Conservation (phyloP, 208 protist genomes). For the Leishmania aethiopica region DNA sequence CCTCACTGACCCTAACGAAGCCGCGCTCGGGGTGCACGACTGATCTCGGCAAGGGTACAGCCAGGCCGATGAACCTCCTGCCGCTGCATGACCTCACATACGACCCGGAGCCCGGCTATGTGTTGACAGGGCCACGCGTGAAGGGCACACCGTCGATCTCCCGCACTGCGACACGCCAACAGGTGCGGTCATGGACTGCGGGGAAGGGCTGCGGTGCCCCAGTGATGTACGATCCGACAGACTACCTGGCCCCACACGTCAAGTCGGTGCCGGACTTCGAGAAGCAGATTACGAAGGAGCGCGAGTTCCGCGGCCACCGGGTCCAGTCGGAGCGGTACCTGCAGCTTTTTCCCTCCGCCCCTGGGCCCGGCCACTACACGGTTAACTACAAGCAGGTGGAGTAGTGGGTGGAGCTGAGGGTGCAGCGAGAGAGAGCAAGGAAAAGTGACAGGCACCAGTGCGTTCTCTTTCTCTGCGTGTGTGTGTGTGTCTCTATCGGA, state of each 20-base stretch:
- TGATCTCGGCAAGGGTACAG: constrained; percentile 46
- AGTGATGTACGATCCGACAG: constrained; percentile 46
- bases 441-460: background rate
- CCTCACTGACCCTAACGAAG: constrained; percentile 57
- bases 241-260: constrained; percentile 44
- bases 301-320: constrained; percentile 78
- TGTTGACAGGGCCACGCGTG: constrained; percentile 50
- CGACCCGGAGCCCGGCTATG: constrained; percentile 44
- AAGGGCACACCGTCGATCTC: constrained; percentile 70
- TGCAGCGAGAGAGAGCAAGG: background rate
- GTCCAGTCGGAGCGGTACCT: constrained; percentile 75
- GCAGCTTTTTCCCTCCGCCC: constrained; percentile 61
- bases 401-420: constrained; percentile 12
- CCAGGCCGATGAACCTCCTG: constrained; percentile 32
- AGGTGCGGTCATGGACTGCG: constrained; percentile 40
- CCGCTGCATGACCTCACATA: constrained; percentile 67
- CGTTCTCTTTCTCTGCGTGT: background rate
- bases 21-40: constrained; percentile 42
- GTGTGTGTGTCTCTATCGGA: too few species aligned
- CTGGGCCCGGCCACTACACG: constrained; percentile 73
- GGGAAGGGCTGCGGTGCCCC: constrained; percentile 57
- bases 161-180: constrained; percentile 49
- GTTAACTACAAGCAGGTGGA: constrained; percentile 60
- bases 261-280: constrained; percentile 80
- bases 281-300: constrained; percentile 85